Base-by-base conservation (phyloP, 1,284 basidiomycete genomes). In the Puccinia novopanici region DNA sequence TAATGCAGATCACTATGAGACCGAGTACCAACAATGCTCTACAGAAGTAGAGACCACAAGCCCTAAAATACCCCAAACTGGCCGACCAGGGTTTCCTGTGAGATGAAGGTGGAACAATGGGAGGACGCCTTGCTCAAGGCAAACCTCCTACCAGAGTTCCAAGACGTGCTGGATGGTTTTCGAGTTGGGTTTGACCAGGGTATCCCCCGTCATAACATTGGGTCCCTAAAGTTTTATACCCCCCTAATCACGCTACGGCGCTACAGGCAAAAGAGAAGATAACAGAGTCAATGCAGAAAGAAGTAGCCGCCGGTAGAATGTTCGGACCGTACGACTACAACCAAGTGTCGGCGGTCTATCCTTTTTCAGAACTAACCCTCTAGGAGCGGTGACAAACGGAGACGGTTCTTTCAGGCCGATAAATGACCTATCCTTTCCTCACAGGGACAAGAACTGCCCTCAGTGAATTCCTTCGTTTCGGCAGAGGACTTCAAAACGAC, bases 341-440 rank as follows among this genome's bases (percentile, higher is more conserved):
- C 17, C 9, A 72, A 4, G 68, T 72, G 1, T 2, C 22, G 9
- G 22, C 19, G 22, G 27, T 12, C 50, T 48, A 27, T 19, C 37
- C 2, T 48, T 72, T 27, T 50, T 67, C 4, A n/a, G 63, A 24
- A 27, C 6, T 2, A 67, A 24, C 15, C 63, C 63, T 1, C 17
- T 67, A 8, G 63, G 68, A 3, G n/a, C 71, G 19, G 71, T 55
- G 3, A 45, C 54, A 1, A 73, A 73, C 30, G 71, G 71, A 8
- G 71, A 73, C 37, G 71, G 71, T 1, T 73, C 71, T 1, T 12
- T 55, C n/a, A 73, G 71, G 54, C 71, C 71, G 0, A 73, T 73
- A 3, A 52, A 52, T 24, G 45, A 73, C 22, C 22, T 73, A 13
- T 54, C 48, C 2, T 73, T 17, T 13, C 71, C 45, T 15, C 15